Evolutionary conservation across 2,329 filamentous ascomycete genomes (phyloP).

Genomic region (Phaeophleospora eucalypticola): DNA sequence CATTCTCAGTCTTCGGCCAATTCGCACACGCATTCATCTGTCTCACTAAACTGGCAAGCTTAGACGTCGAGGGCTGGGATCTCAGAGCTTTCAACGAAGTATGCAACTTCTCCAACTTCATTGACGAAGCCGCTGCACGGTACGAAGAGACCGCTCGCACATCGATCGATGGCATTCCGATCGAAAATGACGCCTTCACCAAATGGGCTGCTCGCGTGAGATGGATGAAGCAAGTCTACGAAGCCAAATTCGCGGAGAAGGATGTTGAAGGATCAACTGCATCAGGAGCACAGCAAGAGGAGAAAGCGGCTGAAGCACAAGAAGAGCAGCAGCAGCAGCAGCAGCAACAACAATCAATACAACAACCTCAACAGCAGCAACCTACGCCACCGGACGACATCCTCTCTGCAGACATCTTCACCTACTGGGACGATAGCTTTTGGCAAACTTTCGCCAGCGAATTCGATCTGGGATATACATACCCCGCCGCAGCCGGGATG

Average conservation of each 20-base stretch:
- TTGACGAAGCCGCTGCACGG: conserved; percentile 20
- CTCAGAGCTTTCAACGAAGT: conserved; percentile 17
- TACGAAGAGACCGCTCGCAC: conserved; percentile 21
- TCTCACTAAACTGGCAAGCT: conserved; percentile 25
- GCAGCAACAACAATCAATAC: conserved; percentile 4
- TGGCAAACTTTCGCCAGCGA: conserved; percentile 24
- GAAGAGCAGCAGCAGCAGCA: neutral
- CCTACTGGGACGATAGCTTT: conserved; percentile 26
- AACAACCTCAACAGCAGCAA: conserved; percentile 3
- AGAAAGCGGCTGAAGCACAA: neutral
- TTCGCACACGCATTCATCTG: conserved; percentile 31
- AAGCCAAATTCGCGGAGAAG: conserved; percentile 18
- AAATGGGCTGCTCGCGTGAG: conserved; percentile 27
- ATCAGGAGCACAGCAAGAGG: neutral
- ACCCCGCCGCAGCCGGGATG: neutral
- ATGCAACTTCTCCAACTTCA: conserved; percentile 19
- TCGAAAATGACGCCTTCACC: conserved; percentile 30
- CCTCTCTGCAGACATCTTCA: conserved; percentile 27
- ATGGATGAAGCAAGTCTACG: conserved; percentile 28
- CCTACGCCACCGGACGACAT: conserved; percentile 11
- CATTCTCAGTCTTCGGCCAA: conserved; percentile 30
- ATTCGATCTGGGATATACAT: conserved; percentile 9
- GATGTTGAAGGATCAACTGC: neutral
- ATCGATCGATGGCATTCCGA: conserved; percentile 22
- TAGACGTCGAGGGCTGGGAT: conserved; percentile 32